Percentiles rank a stretch among this genome's conserved stretches.
These are phyloP conservation scores for Claviceps sp. DNA, from an alignment of 2,329 filamentous ascomycete species.

Conservation along the genomic window DNA sequence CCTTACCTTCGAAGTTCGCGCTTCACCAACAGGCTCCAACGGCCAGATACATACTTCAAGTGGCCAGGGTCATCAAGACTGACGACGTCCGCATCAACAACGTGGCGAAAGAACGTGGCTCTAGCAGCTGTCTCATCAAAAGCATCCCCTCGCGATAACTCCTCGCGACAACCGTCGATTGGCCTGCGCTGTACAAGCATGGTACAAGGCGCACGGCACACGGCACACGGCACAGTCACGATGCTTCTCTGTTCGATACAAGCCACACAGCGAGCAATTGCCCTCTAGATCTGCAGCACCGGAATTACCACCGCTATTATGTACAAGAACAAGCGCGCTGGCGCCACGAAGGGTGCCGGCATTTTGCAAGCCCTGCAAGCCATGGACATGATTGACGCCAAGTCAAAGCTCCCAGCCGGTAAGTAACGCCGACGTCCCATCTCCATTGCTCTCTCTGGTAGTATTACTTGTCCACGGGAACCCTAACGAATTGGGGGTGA, in stretches of 20 bases:
- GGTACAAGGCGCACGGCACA: background rate
- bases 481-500: too few species aligned
- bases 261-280: slow-evolving; percentile 1
- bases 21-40: too few species aligned
- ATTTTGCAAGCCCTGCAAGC: slow-evolving; percentile 68
- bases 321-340: slow-evolving; percentile 30
- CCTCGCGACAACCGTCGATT: background rate
- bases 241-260: slow-evolving; percentile 1
- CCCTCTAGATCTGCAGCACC: background rate
- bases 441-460: background rate
- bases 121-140: background rate
- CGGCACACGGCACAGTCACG: background rate
- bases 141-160: background rate
- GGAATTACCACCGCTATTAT: slow-evolving; percentile 14
- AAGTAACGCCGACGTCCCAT: slow-evolving; percentile 8
- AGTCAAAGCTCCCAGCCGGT: slow-evolving; percentile 74
- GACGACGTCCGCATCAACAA: too few species aligned
- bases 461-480: background rate
- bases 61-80: too few species aligned
- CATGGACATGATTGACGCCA: slow-evolving; percentile 66
- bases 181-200: background rate
- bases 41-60: too few species aligned
- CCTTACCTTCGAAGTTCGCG: too few species aligned
- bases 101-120: background rate
- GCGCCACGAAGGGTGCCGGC: slow-evolving; percentile 28